Evolutionary conservation across 345 rosid species (phyloP).

Genomic region (Linum lewisii): DNA sequence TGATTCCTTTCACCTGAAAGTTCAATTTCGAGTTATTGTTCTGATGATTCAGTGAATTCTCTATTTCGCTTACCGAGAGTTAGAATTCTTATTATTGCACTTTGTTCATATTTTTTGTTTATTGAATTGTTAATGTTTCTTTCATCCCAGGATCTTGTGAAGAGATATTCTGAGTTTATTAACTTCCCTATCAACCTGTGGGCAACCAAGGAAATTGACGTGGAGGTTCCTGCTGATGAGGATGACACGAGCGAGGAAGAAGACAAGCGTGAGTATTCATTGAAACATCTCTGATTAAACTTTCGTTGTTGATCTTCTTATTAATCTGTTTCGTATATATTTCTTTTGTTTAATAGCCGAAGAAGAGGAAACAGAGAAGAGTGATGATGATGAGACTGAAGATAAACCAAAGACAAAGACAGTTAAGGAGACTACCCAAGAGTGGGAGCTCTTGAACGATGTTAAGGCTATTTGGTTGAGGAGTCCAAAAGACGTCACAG

Average conservation of each 20-base stretch:
- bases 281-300: not conserved
- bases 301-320: not conserved
- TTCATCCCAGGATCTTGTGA: slow-evolving; percentile 70
- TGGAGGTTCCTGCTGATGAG: slow-evolving; percentile 81
- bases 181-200: slow-evolving; percentile 88
- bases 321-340: not conserved
- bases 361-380: slow-evolving; percentile 42
- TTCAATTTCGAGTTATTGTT: slow-evolving; percentile 1
- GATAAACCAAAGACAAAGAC: slow-evolving; percentile 73
- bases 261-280: slow-evolving; percentile 42
- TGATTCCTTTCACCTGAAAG: not conserved
- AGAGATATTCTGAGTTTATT: slow-evolving; percentile 94
- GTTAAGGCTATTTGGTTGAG: slow-evolving; percentile 97
- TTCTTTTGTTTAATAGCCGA: slow-evolving; percentile 27
- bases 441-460: slow-evolving; percentile 94
- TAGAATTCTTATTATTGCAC: too few relatives aligned
- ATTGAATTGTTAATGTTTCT: not conserved
- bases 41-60: not conserved
- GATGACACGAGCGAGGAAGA: slow-evolving; percentile 78
- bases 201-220: slow-evolving; percentile 94
- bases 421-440: slow-evolving; percentile 68
- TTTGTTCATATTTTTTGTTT: not conserved
- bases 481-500: slow-evolving; percentile 91
- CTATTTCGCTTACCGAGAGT: not conserved
- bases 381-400: slow-evolving; percentile 63